These are phyloP conservation scores for Dactylellina leptospora DNA, from an alignment of 2,329 filamentous ascomycete species.

Conservation along the genomic window DNA sequence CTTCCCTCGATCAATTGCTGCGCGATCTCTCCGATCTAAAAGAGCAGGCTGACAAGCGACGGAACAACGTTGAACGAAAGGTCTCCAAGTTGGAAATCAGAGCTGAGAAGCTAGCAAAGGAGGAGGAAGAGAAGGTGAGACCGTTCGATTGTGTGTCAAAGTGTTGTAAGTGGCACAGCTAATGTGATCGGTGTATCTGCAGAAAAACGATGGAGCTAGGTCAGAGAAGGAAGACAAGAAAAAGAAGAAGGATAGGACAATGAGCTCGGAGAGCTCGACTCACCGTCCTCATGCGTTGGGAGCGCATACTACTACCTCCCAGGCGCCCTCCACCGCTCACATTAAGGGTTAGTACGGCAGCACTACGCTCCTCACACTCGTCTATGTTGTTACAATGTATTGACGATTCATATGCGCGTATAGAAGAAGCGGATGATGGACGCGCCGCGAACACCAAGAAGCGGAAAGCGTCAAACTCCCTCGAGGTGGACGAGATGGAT, in stretches of 20 bases:
- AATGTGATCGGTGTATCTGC: conserved; percentile 2
- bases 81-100: conserved; percentile 38
- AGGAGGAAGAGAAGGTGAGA: conserved; percentile 47
- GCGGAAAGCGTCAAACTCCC: conserved; percentile 53
- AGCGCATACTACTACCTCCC: conserved; percentile 55
- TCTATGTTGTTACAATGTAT: background rate
- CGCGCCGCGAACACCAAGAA: conserved; percentile 55
- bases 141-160: background rate
- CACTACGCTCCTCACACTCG: background rate
- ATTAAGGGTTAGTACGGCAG: conserved; percentile 53
- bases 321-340: conserved; percentile 53
- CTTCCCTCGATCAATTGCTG: conserved; percentile 42
- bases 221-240: conserved; percentile 54
- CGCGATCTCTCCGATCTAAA: conserved; percentile 46
- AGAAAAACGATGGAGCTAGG: conserved; percentile 49
- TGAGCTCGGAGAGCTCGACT: conserved; percentile 53
- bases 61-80: conserved; percentile 32
- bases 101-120: conserved; percentile 35
- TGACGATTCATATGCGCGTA: background rate
- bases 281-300: conserved; percentile 56
- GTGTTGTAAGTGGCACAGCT: conserved; percentile 6
- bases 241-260: conserved; percentile 55
- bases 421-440: conserved; percentile 46
- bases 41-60: conserved; percentile 46
- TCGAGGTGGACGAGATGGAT: conserved; percentile 50